phyloP scores from a whole-genome alignment of 1,139 yeast genomes.

The Pichia norvegensis region DNA sequence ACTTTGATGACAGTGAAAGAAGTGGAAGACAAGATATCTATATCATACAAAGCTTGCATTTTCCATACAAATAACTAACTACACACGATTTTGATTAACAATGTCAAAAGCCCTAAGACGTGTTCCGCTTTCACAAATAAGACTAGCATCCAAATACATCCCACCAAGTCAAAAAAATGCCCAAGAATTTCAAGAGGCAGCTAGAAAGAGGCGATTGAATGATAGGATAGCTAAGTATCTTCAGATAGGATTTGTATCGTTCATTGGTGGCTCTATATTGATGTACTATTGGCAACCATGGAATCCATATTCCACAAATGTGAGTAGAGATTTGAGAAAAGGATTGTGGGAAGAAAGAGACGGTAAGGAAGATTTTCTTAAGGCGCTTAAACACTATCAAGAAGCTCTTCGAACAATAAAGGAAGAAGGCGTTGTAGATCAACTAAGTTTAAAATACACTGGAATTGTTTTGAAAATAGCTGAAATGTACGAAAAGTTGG shows the following conservation, averaged over 20 bases:
- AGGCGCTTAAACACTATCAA: conserved; percentile 61
- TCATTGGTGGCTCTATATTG: conserved; percentile 15
- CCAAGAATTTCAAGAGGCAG: conserved; percentile 2
- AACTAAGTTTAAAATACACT: conserved; percentile 63
- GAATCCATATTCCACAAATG: conserved; percentile 32
- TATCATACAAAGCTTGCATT: too few species aligned
- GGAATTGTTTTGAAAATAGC: conserved; percentile 82
- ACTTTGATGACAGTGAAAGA: too few species aligned
- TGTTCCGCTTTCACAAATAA: neutral
- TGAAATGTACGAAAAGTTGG: conserved; percentile 54
- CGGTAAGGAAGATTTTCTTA: conserved; percentile 49
- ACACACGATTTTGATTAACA: neutral
- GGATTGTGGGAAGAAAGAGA: conserved; percentile 84
- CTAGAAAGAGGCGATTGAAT: conserved; percentile 4
- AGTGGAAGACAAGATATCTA: too few species aligned
- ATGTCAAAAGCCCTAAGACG: neutral
- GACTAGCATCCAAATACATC: conserved; percentile 7
- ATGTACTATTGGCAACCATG: conserved; percentile 30
- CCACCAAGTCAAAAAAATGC: conserved; percentile 14
- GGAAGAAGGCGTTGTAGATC: conserved; percentile 39
- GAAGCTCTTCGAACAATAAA: conserved; percentile 42
- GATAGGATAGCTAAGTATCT: conserved; percentile 9
- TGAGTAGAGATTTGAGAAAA: conserved; percentile 61
- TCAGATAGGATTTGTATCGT: conserved; percentile 9
- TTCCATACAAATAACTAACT: too few species aligned